These are phyloP conservation scores for Neurospora sp. DNA, from an alignment of 495 filamentous ascomycete species.

Conservation along the genomic window DNA sequence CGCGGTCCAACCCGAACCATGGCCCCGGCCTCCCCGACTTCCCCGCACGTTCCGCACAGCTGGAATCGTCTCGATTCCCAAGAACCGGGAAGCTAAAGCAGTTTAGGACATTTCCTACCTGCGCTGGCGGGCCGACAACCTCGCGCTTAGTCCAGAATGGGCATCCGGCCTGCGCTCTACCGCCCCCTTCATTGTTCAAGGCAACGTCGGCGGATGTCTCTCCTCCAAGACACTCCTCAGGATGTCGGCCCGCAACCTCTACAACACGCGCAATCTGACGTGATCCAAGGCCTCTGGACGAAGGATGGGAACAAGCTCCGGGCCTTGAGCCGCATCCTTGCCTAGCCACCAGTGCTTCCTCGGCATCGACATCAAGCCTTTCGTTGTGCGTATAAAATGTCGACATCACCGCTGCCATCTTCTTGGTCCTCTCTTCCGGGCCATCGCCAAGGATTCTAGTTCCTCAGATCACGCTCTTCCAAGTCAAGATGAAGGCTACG, in stretches of 20 bases:
- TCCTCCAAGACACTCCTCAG: slow-evolving; percentile 1
- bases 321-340: slow-evolving; percentile 5
- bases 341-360: not conserved
- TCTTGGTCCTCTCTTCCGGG: not conserved
- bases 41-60: not conserved
- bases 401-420: not conserved
- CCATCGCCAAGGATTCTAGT: not conserved
- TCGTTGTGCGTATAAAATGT: not conserved
- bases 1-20: not conserved
- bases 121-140: slow-evolving; percentile 4
- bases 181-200: slow-evolving; percentile 6
- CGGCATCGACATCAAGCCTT: not conserved
- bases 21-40: not conserved
- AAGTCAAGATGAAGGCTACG: slow-evolving; percentile 19
- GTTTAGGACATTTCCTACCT: not conserved
- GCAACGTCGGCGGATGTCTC: slow-evolving; percentile 7
- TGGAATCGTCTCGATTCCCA: not conserved
- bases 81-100: not conserved
- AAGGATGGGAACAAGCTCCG: not conserved
- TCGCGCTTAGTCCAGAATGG: slow-evolving; percentile 11
- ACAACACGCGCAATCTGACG: not conserved
- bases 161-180: slow-evolving; percentile 9
- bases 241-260: not conserved
- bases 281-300: slow-evolving; percentile 1
- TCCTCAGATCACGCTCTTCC: not conserved